Base-by-base conservation (phyloP, 108 stramenopile species). In the Discostella stelligeroides region DNA sequence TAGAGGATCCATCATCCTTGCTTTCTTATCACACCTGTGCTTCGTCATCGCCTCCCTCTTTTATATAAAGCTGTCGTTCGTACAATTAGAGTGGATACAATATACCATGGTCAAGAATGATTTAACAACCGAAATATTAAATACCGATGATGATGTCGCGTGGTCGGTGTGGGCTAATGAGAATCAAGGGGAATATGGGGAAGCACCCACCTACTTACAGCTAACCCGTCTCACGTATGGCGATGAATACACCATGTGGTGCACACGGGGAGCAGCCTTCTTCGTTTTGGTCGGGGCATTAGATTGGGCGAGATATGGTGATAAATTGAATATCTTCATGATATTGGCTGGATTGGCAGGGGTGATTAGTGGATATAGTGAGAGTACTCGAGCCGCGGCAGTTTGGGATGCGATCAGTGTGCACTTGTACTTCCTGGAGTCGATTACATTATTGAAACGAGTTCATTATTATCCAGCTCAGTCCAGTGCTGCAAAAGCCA, bases 231-330 rank as follows among this genome's bases (percentile, higher is more conserved):
- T 1, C 0, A 15, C 1, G 7, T 54, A 54, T 12, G 25, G 15
- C 24, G 28, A 54, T 28, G 53, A 54, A 0, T 54, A 29, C n/a
- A 15, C 53, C 0, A 13, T 15, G 0, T 30, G 13, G 13, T 48
- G 27, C 62, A 48, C 27, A 6, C 12, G 41, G 21, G 62, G 62
- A 0, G 62, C 62, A 27, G 8, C 28, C 2, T 41, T 23, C 27
- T 63, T 63, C 43, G 62, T 48, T 1, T 17, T 45, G 9, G 62
- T 63, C 0, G 62, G 62, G 1, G 1, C 41, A 13, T 63, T 63
- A 43, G 62, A 63, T 63, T 63, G 45, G 43, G 5, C 46, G 24
- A 5, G 62, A 10, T 63, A 45, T 14, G 45, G 62, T 43, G 62
- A 63, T 28, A 43, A 24, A 14, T 28, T 45, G 28, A 63, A 63